Base-by-base conservation (phyloP, 192 early-diverging fungal species). In the Cetraspora pellucida region DNA sequence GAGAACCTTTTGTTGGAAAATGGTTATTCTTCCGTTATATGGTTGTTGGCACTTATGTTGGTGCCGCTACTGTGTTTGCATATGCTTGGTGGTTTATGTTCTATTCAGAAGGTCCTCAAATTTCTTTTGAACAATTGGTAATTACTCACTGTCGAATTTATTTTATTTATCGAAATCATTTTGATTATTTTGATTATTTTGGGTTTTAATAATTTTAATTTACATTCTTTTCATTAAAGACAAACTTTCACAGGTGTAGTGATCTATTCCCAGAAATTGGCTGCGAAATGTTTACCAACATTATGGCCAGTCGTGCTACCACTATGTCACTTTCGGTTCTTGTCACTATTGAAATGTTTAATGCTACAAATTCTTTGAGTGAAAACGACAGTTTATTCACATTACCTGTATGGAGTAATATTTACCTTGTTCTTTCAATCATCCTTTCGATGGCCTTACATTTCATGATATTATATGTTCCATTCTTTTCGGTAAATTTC, bases 81-180 rank as follows among this genome's bases (percentile, higher is more conserved):
- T 98, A 98, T 79, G 96, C 93, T 1, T 98, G 98, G 97, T 98
- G 95, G 95, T 98, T 95, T 83, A 92, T 99, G 89, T 97, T 90
- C 79, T 97, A 97, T 82, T 69, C 82, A 8, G 83, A 79, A n/a
- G 96, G 96, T 31, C 97, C 97, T 6, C 91, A 92, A 67, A 93
- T 99, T 72, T 85, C 89, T 30, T 99, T 90, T 82, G 82, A 91
- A 74, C 93, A 99, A 81, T 85, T 99, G 84, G 92, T 93, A 79
- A 37, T 37, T 37, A 37, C 37, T 6, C 37, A 37, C 1, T n/a
- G n/a, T n/a, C n/a, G n/a, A n/a, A n/a, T n/a, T n/a, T n/a, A 37
- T 37, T 37, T 37, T 37, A 37, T 37, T 37, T 1, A 6, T 37
- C 37, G 37, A 37, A 37, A 52, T 13, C 47, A 13, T 49, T 49